Base-by-base conservation (phyloP, 495 filamentous ascomycete genomes). In the Lepraria neglecta region DNA sequence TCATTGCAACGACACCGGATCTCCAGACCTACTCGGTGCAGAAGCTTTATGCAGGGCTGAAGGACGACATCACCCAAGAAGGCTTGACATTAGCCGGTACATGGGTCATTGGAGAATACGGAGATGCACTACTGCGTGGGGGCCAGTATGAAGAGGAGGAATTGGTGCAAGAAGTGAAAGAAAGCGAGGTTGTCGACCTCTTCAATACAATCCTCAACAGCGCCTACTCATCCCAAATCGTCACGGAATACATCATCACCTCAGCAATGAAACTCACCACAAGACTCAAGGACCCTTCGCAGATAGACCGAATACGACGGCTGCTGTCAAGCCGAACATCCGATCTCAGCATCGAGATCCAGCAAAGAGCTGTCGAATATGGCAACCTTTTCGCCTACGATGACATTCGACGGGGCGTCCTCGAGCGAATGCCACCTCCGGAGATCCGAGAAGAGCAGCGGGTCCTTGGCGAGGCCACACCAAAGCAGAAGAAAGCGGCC, bases 31-130 rank as follows among this genome's bases (percentile, higher is more conserved):
- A 98, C 72, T 92, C 90, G 14, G 92, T 89, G 4, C 94, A 96
- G 70, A 97, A 97, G 74, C 78, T 98, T 12, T 98, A 96, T 73
- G 75, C 87, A 6, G 84, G 86, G 44, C 74, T 98, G 60, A 96
- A 92, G 76, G 91, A 92, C 43, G 94, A 97, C 65, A 96, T 97
- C 65, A 95, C 92, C 12, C 95, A 97, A 69, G 95, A 98, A 71
- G 92, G 90, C 65, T 78, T 98, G 58, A 96, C 89, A 12, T 80
- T 97, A 33, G 91, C 94, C 27, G 95, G 89, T 35, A 86, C 94
- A n/a, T 98, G 94, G 94, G 91, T 91, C 14, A 97, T 98, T 74
- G 94, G 94, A 65, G 94, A 98, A 78, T 98, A 91, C 71, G 91
- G 91, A 40, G 94, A 97, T 71, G 83, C 88, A 4, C 77, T 98